Evolutionary conservation across 306 rosid species (phyloP).

Genomic region (Hylodesmum podocarpum): DNA sequence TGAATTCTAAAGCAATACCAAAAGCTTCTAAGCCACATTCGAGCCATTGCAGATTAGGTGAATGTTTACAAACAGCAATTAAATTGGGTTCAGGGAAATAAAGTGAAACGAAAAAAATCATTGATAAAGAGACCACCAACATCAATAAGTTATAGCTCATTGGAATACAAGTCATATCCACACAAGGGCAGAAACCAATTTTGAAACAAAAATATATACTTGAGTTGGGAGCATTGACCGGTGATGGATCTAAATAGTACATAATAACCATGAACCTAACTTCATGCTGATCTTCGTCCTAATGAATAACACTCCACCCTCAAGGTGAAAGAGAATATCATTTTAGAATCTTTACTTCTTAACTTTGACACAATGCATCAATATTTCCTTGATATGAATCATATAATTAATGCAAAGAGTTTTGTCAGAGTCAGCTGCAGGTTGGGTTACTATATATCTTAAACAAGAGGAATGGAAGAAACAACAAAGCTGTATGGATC

Average conservation of each 20-base stretch:
- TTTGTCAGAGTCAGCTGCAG: constrained; percentile 34
- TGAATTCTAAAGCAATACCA: constrained; percentile 12
- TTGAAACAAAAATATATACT: not conserved
- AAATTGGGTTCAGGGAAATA: not conserved
- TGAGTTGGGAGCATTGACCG: not conserved
- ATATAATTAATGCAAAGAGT: constrained; percentile 32
- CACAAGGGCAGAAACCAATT: not conserved
- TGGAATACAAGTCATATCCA: not conserved
- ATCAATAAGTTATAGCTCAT: not conserved
- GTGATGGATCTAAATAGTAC: not conserved
- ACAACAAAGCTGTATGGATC: not conserved
- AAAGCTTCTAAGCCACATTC: not conserved
- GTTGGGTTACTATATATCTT: not conserved
- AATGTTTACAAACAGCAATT: not conserved
- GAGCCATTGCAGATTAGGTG: not conserved
- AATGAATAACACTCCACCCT: not conserved
- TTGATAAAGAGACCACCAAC: not conserved
- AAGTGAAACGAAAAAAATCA: not conserved
- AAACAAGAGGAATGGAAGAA: not conserved
- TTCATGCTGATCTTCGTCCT: not conserved
- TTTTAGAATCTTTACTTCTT: not conserved
- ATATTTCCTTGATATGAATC: constrained; percentile 39
- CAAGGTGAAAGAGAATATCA: constrained; percentile 7
- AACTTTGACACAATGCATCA: not conserved
- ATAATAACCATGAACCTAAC: not conserved